A percentile compares a stretch with the other conserved stretches of the same genome.
Conservation (phyloP, 2,329 filamentous ascomycete genomes). For the Paraphoma sp. region DNA sequence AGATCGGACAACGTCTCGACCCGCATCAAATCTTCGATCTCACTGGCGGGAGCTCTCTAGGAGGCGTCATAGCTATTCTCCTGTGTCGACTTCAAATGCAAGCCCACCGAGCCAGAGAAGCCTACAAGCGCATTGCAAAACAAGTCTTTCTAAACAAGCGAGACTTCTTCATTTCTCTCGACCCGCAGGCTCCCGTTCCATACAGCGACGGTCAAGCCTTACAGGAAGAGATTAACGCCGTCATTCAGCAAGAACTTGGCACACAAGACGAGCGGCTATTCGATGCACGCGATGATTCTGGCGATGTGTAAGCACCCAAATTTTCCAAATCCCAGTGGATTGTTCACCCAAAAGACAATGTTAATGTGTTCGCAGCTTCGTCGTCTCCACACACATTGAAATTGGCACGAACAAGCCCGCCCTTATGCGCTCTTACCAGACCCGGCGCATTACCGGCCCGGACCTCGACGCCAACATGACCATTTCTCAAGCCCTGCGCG, state of each 20-base stretch:
- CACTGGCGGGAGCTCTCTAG: slow-evolving; percentile 36
- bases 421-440: slow-evolving; percentile 39
- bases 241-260: slow-evolving; percentile 25
- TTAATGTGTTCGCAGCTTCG: slow-evolving; percentile 24
- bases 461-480: slow-evolving; percentile 34
- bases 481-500: slow-evolving; percentile 34
- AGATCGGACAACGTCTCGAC: slow-evolving; percentile 29
- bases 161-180: slow-evolving; percentile 32
- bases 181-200: slow-evolving; percentile 18
- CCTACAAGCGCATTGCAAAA: slow-evolving; percentile 33
- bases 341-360: background rate
- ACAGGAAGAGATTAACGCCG: slow-evolving; percentile 26
- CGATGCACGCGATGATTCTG: slow-evolving; percentile 30
- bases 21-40: slow-evolving; percentile 42
- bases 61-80: slow-evolving; percentile 38
- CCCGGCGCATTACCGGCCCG: slow-evolving; percentile 37
- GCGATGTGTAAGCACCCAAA: slow-evolving; percentile 33
- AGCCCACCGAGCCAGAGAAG: slow-evolving; percentile 35
- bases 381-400: slow-evolving; percentile 35
- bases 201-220: slow-evolving; percentile 20
- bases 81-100: slow-evolving; percentile 40
- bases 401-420: slow-evolving; percentile 37
- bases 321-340: too few relatives aligned
- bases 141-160: slow-evolving; percentile 36
- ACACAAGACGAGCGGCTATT: slow-evolving; percentile 28